Evolutionary conservation across 2,329 filamentous ascomycete genomes (phyloP).

Genomic region (Fonsecaea nubica): DNA sequence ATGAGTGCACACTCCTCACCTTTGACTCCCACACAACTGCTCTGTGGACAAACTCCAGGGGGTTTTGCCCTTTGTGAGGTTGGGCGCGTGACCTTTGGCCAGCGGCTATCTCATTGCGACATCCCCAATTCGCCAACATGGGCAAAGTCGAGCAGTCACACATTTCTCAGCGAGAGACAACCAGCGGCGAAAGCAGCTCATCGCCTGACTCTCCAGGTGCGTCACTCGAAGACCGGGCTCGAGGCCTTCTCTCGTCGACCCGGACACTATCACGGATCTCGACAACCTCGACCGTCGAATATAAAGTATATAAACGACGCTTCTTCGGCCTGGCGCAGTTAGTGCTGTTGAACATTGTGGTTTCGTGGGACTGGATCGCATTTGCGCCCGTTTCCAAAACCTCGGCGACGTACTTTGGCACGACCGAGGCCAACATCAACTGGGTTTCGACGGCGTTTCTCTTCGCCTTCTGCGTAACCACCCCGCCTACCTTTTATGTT

Average conservation of each 20-base stretch:
- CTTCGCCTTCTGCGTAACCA: constrained; percentile 77
- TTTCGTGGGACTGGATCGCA: constrained; percentile 97
- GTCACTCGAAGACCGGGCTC: constrained; percentile 2
- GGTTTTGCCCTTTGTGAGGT: not conserved
- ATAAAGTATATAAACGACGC: constrained; percentile 77
- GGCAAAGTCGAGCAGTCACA: constrained; percentile 3
- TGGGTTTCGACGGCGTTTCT: constrained; percentile 91
- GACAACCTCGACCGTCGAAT: constrained; percentile 42
- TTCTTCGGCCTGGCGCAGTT: constrained; percentile 88
- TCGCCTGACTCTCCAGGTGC: constrained; percentile 22
- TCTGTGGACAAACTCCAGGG: not conserved
- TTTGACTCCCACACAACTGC: not conserved
- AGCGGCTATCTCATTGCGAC: not conserved
- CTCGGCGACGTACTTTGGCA: constrained; percentile 75
- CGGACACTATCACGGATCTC: constrained; percentile 35
- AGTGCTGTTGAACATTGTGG: constrained; percentile 86
- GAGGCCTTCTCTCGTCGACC: not conserved
- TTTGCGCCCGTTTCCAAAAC: constrained; percentile 82
- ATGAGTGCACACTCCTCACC: not conserved
- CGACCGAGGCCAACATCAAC: constrained; percentile 79
- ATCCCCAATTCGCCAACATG: not conserved
- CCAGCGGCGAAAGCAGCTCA: constrained; percentile 9
- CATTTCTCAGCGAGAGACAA: not conserved
- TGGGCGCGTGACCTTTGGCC: constrained; percentile 10
- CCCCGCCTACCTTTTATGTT: constrained; percentile 77